Evolutionary conservation across 768 basidiomycete species (phyloP).

Genomic region (Sarcodon aspratus): DNA sequence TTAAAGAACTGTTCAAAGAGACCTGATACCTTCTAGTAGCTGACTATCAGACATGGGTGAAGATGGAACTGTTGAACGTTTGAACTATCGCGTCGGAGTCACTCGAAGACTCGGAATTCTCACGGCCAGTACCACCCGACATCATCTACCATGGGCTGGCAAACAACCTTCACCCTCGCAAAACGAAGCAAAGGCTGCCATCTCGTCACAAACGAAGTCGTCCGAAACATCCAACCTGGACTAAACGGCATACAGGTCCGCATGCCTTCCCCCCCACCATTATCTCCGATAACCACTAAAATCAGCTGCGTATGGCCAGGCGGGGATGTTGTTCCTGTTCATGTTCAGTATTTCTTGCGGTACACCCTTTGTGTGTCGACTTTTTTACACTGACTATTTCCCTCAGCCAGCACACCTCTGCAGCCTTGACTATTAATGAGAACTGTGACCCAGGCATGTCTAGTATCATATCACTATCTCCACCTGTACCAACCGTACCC

Average conservation of each 20-base stretch:
- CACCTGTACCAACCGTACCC: neutral
- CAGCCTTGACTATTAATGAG: slow-evolving; percentile 78
- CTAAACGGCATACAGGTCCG: slow-evolving; percentile 53
- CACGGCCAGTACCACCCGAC: no score
- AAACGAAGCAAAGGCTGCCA: slow-evolving; percentile 58
- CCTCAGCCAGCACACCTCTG: slow-evolving; percentile 64
- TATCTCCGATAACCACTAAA: neutral
- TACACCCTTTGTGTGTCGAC: slow-evolving; percentile 2
- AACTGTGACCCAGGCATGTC: slow-evolving; percentile 67
- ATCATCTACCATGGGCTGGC: slow-evolving; percentile 65
- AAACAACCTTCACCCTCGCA: slow-evolving; percentile 65
- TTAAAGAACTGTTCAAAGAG: no score
- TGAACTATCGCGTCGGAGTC: no score
- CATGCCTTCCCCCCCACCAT: slow-evolving; percentile 3
- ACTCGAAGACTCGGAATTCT: no score
- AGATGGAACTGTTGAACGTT: no score
- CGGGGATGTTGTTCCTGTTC: slow-evolving; percentile 84
- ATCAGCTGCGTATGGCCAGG: slow-evolving; percentile 25
- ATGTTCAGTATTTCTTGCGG: slow-evolving; percentile 32
- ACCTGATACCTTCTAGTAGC: no score
- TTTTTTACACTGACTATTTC: slow-evolving; percentile 15
- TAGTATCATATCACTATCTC: neutral
- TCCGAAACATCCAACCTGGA: slow-evolving; percentile 54
- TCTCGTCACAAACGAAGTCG: slow-evolving; percentile 71
- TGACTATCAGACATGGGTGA: no score